A percentile compares a stretch with the other conserved stretches of the same genome.
Conservation (phyloP, 257 asterid species). For the Mentha longifolia region DNA sequence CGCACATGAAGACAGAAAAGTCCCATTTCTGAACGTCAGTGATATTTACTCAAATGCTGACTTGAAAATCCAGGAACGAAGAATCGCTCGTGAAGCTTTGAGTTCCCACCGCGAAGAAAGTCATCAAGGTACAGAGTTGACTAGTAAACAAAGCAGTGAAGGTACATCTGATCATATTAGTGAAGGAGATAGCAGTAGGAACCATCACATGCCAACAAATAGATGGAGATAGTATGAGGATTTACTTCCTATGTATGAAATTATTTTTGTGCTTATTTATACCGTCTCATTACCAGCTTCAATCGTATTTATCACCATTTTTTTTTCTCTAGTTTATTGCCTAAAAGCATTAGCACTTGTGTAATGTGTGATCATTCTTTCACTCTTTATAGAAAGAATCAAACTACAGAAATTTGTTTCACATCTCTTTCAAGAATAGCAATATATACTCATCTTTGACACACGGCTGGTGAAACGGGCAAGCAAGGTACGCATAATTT, state of each 20-base stretch:
- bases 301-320: constrained; percentile 35
- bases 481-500: constrained; percentile 17
- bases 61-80: constrained; percentile 58
- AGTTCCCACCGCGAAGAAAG: constrained; percentile 50
- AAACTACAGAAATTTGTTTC: constrained; percentile 23
- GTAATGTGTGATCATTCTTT: constrained; percentile 38
- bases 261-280: constrained; percentile 19
- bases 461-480: not conserved
- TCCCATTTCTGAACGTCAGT: not conserved
- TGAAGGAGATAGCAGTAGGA: constrained; percentile 61
- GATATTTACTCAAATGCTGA: constrained; percentile 14
- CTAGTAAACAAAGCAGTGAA: constrained; percentile 45
- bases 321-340: constrained; percentile 25
- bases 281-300: constrained; percentile 21
- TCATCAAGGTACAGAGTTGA: constrained; percentile 42
- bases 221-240: constrained; percentile 46
- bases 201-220: constrained; percentile 43
- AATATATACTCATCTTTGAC: not conserved
- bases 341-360: constrained; percentile 36
- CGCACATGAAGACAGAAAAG: not conserved
- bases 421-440: constrained; percentile 8
- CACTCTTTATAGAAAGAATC: constrained; percentile 30
- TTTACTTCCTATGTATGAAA: constrained; percentile 22
- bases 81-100: constrained; percentile 59
- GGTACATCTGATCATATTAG: constrained; percentile 48